A percentile compares a stretch with the other conserved stretches of the same genome.
These are phyloP conservation scores for Sclerotinia sclerotiorum DNA, from an alignment of 2,329 filamentous ascomycete genomes.

Conservation along the genomic window DNA sequence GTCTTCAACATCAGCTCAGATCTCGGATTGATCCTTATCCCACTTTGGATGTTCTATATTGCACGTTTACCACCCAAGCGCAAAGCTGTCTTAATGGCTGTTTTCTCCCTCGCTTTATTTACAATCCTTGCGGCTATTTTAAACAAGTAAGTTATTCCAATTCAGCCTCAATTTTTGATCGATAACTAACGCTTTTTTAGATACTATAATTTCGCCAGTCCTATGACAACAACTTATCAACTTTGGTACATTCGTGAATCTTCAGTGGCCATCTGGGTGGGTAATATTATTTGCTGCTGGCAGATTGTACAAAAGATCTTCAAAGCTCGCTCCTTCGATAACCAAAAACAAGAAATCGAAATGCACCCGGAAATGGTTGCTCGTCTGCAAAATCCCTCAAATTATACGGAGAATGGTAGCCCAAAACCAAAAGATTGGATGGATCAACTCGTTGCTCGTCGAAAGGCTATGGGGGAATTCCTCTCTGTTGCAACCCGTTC, in stretches of 20 bases:
- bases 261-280: constrained; percentile 51
- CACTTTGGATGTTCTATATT: constrained; percentile 45
- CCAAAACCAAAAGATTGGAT: constrained; percentile 22
- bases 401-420: constrained; percentile 14
- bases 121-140: constrained; percentile 53
- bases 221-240: constrained; percentile 34
- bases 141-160: constrained; percentile 43
- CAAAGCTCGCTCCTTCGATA: constrained; percentile 31
- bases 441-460: constrained; percentile 13
- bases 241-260: constrained; percentile 55
- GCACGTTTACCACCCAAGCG: constrained; percentile 44
- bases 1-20: constrained; percentile 60
- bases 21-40: constrained; percentile 56
- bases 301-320: constrained; percentile 33
- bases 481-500: constrained; percentile 10
- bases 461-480: constrained; percentile 3
- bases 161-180: background rate
- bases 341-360: constrained; percentile 16
- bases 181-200: constrained; percentile 20
- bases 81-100: constrained; percentile 45
- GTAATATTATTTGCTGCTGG: constrained; percentile 54
- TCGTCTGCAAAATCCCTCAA: constrained; percentile 14
- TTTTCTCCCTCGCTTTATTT: constrained; percentile 53
- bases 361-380: constrained; percentile 21
- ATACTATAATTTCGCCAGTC: constrained; percentile 38